Percentiles rank a stretch among this genome's conserved stretches.
These are phyloP conservation scores for Yamadazyma trypodendri DNA, from an alignment of 1,139 yeast species.

Conservation along the genomic window DNA sequence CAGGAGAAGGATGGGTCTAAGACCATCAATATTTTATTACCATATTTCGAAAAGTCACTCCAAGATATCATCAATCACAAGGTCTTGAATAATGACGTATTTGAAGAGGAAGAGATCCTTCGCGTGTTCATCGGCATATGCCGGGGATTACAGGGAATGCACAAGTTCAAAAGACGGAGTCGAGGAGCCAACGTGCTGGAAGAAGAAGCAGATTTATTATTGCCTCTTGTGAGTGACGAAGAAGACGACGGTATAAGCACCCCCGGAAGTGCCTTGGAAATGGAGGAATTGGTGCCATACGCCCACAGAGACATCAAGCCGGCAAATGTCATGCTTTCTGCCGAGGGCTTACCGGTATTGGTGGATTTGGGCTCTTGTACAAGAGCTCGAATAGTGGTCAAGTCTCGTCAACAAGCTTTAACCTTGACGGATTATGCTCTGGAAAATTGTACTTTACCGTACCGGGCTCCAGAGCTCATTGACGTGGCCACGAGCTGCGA, in stretches of 20 bases:
- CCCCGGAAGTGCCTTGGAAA: slow-evolving; percentile 37
- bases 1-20: slow-evolving; percentile 79
- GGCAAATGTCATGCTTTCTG: slow-evolving; percentile 78
- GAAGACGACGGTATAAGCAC: slow-evolving; percentile 19
- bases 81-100: slow-evolving; percentile 51
- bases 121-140: slow-evolving; percentile 66
- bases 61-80: slow-evolving; percentile 74
- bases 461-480: slow-evolving; percentile 85
- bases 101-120: slow-evolving; percentile 64
- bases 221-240: slow-evolving; percentile 29
- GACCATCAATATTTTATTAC: slow-evolving; percentile 74
- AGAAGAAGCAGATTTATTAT: slow-evolving; percentile 34
- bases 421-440: slow-evolving; percentile 78
- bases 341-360: slow-evolving; percentile 72
- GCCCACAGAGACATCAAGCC: slow-evolving; percentile 91
- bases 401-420: slow-evolving; percentile 68
- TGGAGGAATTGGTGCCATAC: slow-evolving; percentile 63
- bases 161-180: slow-evolving; percentile 48
- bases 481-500: slow-evolving; percentile 66
- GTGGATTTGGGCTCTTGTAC: slow-evolving; percentile 84
- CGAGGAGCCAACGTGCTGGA: slow-evolving; percentile 17
- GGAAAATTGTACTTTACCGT: slow-evolving; percentile 84
- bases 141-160: slow-evolving; percentile 75
- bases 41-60: slow-evolving; percentile 68
- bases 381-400: slow-evolving; percentile 55